Evolutionary conservation across 805 yeast genomes (phyloP).

Genomic region (Monosporozyma siamensis): DNA sequence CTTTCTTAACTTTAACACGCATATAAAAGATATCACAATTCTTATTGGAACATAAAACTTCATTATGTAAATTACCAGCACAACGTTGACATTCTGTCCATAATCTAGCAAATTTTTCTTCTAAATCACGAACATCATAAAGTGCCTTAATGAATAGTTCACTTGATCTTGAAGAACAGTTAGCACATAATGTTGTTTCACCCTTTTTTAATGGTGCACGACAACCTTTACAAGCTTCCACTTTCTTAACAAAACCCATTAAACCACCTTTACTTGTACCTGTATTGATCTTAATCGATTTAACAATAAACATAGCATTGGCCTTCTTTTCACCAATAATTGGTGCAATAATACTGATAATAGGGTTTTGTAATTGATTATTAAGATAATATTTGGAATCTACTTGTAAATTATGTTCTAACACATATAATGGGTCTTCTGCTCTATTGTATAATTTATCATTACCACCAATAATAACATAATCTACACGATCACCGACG

Average conservation of each 20-base stretch:
- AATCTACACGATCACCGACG: conserved; percentile 96
- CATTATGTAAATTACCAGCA: conserved; percentile 93
- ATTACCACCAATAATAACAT: conserved; percentile 80
- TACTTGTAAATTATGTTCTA: conserved; percentile 86
- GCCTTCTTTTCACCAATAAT: conserved; percentile 82
- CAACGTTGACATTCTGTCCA: conserved; percentile 99
- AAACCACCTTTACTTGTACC: conserved; percentile 74
- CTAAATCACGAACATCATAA: conserved; percentile 69
- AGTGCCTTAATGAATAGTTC: conserved; percentile 74
- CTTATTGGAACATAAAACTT: conserved; percentile 86
- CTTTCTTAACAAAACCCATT: conserved; percentile 84
- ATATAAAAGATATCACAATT: conserved; percentile 97
- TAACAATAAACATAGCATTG: conserved; percentile 60
- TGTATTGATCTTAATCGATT: conserved; percentile 33
- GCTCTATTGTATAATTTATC: conserved; percentile 87
- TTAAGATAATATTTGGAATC: conserved; percentile 91
- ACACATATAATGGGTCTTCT: conserved; percentile 89
- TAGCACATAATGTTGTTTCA: conserved; percentile 70
- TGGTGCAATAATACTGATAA: conserved; percentile 90
- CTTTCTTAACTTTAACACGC: conserved; percentile 54
- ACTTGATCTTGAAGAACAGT: conserved; percentile 66
- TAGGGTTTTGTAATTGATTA: conserved; percentile 86
- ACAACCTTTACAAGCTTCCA: conserved; percentile 84
- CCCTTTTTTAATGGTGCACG: conserved; percentile 61
- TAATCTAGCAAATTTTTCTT: conserved; percentile 71